phyloP scores from a whole-genome alignment of 805 yeast species.

The Candida broadrunensis region DNA sequence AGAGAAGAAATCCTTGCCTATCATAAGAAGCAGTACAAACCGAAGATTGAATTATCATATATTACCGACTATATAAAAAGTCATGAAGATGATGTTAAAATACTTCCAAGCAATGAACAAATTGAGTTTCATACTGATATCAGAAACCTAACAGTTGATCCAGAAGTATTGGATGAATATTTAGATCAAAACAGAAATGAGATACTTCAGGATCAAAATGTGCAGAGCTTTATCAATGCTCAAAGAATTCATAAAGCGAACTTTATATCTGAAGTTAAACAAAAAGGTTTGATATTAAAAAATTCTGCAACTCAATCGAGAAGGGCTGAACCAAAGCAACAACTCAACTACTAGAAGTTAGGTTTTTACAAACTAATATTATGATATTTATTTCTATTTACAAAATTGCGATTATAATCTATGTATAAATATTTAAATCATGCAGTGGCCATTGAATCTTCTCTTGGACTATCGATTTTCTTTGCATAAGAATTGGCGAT shows the following conservation, averaged over 20 bases:
- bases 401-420: not conserved
- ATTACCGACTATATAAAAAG: not conserved
- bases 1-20: not conserved
- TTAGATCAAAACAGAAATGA: not conserved
- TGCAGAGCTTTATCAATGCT: not conserved
- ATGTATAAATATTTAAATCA: constrained; percentile 1
- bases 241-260: constrained; percentile 18
- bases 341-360: too few species aligned
- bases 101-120: too few species aligned
- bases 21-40: not conserved
- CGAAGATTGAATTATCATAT: not conserved
- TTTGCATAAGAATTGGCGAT: not conserved
- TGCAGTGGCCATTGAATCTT: not conserved
- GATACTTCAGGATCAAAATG: not conserved
- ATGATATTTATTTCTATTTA: too few species aligned
- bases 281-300: constrained; percentile 17
- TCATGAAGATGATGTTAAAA: not conserved
- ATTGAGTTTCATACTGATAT: not conserved
- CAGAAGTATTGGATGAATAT: not conserved
- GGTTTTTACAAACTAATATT: too few species aligned
- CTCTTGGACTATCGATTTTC: not conserved
- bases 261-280: constrained; percentile 21
- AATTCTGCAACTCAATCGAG: too few species aligned
- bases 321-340: too few species aligned
- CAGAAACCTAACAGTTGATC: not conserved